phyloP scores from a whole-genome alignment of 495 filamentous ascomycete species.

The Podospora australis region DNA sequence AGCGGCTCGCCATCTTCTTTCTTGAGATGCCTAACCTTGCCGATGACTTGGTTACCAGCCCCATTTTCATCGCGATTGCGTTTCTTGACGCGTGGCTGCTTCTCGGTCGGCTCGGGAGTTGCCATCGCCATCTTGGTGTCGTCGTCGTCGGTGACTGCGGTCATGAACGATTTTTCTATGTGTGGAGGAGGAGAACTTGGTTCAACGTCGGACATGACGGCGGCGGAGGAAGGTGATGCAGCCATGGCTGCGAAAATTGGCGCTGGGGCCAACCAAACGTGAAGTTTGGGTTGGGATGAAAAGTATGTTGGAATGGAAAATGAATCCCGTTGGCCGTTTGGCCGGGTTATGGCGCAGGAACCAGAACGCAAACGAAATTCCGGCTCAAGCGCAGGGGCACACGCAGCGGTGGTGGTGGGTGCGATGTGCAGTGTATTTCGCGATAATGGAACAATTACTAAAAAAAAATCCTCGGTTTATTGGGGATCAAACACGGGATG shows the following conservation, averaged over 20 bases:
- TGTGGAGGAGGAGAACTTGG: conserved; percentile 26
- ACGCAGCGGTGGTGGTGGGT: too few relatives aligned
- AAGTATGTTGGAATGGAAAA: neutral
- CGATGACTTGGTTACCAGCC: conserved; percentile 48
- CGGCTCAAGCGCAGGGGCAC: neutral
- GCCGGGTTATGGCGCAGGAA: neutral
- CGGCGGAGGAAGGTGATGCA: conserved; percentile 25
- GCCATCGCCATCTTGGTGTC: conserved; percentile 24
- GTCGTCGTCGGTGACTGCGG: conserved; percentile 28
- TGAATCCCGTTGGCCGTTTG: neutral
- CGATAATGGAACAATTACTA: neutral
- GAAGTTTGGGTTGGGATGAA: neutral
- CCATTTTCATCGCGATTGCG: conserved; percentile 28
- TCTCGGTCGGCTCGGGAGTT: conserved; percentile 29
- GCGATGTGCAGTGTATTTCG: neutral
- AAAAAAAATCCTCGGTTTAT: neutral
- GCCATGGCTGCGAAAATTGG: conserved; percentile 22
- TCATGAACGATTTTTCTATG: conserved; percentile 30
- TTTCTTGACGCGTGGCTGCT: conserved; percentile 27
- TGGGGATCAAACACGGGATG: too few relatives aligned
- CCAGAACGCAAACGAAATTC: neutral
- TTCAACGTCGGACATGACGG: conserved; percentile 25
- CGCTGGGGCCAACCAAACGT: neutral
- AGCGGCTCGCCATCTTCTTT: conserved; percentile 95
- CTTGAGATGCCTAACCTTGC: conserved; percentile 92